phyloP scores from a whole-genome alignment of 1,284 basidiomycete genomes.

The Heterobasidion annosum region DNA sequence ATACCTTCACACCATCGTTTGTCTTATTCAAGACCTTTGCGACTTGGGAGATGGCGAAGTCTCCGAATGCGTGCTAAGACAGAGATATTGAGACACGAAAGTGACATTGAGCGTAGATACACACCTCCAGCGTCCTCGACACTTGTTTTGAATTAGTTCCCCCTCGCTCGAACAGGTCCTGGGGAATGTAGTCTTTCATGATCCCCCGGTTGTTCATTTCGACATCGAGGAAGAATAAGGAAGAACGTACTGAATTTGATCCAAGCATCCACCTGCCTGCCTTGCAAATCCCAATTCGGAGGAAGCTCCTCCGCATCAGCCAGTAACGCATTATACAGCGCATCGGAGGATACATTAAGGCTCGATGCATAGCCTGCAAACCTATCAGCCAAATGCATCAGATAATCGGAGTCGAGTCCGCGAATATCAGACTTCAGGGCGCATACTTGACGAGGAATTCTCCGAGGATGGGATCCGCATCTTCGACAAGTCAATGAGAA shows the following conservation, averaged over 20 bases:
- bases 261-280: slow-evolving; percentile 51
- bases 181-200: slow-evolving; percentile 39
- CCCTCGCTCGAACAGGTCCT: slow-evolving; percentile 39
- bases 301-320: slow-evolving; percentile 52
- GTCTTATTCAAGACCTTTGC: slow-evolving; percentile 40
- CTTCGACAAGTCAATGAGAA: slow-evolving; percentile 19
- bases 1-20: slow-evolving; percentile 39
- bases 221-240: no score
- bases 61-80: slow-evolving; percentile 44
- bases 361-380: slow-evolving; percentile 36
- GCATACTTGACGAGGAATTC: slow-evolving; percentile 62
- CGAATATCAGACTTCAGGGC: background rate
- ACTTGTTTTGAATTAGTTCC: slow-evolving; percentile 46
- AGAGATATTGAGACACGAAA: background rate
- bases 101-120: slow-evolving; percentile 1
- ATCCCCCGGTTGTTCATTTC: background rate
- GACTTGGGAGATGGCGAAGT: slow-evolving; percentile 59
- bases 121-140: slow-evolving; percentile 49
- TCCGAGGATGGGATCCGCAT: slow-evolving; percentile 53
- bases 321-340: slow-evolving; percentile 29
- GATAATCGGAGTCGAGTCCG: background rate
- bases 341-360: slow-evolving; percentile 36
- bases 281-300: slow-evolving; percentile 54
- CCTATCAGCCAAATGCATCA: slow-evolving; percentile 19
- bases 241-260: slow-evolving; percentile 25